phyloP scores from a whole-genome alignment of 2,329 filamentous ascomycete species.

The Trichoderma sp. region DNA sequence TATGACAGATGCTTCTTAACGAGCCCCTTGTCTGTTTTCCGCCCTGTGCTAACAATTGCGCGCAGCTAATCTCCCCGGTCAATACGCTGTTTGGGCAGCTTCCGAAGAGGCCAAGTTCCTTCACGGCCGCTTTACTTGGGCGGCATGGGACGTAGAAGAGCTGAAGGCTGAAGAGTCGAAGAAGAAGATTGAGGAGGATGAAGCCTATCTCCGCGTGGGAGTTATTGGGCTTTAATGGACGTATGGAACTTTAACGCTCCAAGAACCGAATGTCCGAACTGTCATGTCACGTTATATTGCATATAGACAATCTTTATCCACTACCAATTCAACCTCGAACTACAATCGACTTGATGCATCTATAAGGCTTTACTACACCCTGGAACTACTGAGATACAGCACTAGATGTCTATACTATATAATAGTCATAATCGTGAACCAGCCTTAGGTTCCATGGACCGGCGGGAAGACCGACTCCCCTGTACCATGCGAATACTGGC shows the following conservation, averaged over 20 bases:
- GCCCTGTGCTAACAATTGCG: not conserved
- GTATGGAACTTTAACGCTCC: not conserved
- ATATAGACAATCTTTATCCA: no score
- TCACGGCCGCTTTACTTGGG: slow-evolving; percentile 43
- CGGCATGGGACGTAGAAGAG: slow-evolving; percentile 45
- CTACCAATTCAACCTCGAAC: no score
- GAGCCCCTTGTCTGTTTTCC: not conserved
- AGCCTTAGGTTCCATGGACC: no score
- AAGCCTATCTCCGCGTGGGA: slow-evolving; percentile 19
- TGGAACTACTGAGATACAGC: no score
- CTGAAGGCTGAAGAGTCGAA: slow-evolving; percentile 9
- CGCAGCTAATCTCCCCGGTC: slow-evolving; percentile 21
- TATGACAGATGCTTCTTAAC: not conserved
- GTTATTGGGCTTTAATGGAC: slow-evolving; percentile 14
- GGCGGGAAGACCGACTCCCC: no score
- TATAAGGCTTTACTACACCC: no score
- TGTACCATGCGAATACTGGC: no score
- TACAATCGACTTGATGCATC: no score
- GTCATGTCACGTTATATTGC: no score
- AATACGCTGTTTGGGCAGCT: slow-evolving; percentile 45
- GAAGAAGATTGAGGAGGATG: slow-evolving; percentile 24
- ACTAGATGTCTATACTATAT: no score
- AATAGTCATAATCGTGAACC: no score
- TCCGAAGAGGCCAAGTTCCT: slow-evolving; percentile 43
- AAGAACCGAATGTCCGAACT: no score